Conservation (phyloP, 768 basidiomycete genomes). For the Mycena polygramma region DNA sequence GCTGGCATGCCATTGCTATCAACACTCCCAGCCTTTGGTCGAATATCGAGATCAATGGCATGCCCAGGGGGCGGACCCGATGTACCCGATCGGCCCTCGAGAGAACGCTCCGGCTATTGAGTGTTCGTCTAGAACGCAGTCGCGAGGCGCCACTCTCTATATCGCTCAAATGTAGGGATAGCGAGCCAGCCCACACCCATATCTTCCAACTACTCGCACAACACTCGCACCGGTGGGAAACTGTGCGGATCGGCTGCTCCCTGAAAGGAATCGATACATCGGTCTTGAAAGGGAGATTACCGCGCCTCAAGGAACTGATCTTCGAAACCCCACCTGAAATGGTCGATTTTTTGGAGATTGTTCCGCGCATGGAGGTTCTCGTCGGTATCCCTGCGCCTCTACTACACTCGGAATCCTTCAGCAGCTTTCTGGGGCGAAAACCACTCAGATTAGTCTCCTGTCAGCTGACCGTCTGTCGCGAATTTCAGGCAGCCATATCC, state of each 20-base stretch:
- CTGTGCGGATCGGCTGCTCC: not conserved
- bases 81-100: not conserved
- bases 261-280: constrained; percentile 14
- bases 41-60: too few species aligned
- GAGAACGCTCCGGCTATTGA: not conserved
- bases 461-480: not conserved
- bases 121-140: not conserved
- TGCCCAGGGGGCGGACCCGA: not conserved
- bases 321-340: not conserved
- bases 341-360: not conserved
- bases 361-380: constrained; percentile 14
- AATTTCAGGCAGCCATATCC: not conserved
- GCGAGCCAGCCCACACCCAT: not conserved
- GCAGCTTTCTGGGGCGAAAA: not conserved
- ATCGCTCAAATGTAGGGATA: not conserved
- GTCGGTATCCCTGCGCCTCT: not conserved
- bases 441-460: constrained; percentile 3
- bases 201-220: not conserved
- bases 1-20: not conserved
- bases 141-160: not conserved
- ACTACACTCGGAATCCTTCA: constrained; percentile 6
- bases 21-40: constrained; percentile 2
- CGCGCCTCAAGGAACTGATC: not conserved
- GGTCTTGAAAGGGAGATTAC: constrained; percentile 9
- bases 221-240: not conserved